Evolutionary conservation across 805 yeast genomes (phyloP).

Genomic region (Vanderwaltozyma tropicalis): DNA sequence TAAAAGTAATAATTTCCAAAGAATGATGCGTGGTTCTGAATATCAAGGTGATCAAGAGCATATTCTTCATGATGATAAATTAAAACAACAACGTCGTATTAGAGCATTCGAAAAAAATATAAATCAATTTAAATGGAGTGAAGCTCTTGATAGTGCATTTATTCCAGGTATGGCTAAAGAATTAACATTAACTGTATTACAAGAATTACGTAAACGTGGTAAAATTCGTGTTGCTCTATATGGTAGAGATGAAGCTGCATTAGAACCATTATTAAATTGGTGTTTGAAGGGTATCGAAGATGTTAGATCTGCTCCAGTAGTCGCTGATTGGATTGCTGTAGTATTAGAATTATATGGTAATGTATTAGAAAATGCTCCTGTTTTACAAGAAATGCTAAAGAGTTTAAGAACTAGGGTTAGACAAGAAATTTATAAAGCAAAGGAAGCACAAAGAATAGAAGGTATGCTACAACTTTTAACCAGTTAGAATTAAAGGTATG

Average conservation of each 20-base stretch:
- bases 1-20: slow-evolving; percentile 52
- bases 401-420: slow-evolving; percentile 52
- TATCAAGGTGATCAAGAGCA: slow-evolving; percentile 86
- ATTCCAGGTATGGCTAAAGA: slow-evolving; percentile 70
- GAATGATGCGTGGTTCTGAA: slow-evolving; percentile 85
- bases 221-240: slow-evolving; percentile 72
- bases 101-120: slow-evolving; percentile 75
- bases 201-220: slow-evolving; percentile 81
- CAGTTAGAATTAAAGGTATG: slow-evolving; percentile 11
- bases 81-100: slow-evolving; percentile 49
- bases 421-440: slow-evolving; percentile 63
- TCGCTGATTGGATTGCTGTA: slow-evolving; percentile 68
- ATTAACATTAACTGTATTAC: slow-evolving; percentile 68
- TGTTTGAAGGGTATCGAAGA: slow-evolving; percentile 68
- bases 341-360: slow-evolving; percentile 64
- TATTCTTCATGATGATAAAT: slow-evolving; percentile 49
- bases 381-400: slow-evolving; percentile 60
- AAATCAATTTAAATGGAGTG: slow-evolving; percentile 84
- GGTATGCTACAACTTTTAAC: slow-evolving; percentile 90
- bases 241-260: slow-evolving; percentile 73
- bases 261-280: slow-evolving; percentile 86
- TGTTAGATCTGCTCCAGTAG: slow-evolving; percentile 47
- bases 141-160: slow-evolving; percentile 83
- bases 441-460: slow-evolving; percentile 78
- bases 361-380: slow-evolving; percentile 63